A percentile compares a stretch with the other conserved stretches of the same genome.
Evolutionary conservation across 208 protist species (phyloP).

Genomic region (Trypanosoma congolense): DNA sequence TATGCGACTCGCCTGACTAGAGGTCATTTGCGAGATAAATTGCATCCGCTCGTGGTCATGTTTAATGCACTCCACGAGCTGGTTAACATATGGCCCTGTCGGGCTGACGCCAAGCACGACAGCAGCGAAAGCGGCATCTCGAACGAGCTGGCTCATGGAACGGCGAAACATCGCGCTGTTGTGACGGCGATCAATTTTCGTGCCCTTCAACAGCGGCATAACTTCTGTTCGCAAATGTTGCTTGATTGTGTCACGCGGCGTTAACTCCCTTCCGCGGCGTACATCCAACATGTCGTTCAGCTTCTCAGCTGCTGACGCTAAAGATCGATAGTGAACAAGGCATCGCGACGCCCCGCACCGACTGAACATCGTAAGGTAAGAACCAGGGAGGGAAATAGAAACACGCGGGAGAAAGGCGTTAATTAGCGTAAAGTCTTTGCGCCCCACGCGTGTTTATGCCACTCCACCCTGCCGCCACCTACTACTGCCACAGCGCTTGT

Average conservation of each 20-base stretch:
- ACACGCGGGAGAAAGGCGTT: no score
- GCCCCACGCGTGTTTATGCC: no score
- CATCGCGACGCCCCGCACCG: slow-evolving; percentile 3
- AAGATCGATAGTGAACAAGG: slow-evolving; percentile 12
- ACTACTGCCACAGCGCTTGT: no score
- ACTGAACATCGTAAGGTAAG: slow-evolving; percentile 12
- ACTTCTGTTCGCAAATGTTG: slow-evolving; percentile 53
- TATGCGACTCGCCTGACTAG: slow-evolving; percentile 69
- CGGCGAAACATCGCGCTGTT: slow-evolving; percentile 43
- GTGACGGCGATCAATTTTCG: slow-evolving; percentile 49
- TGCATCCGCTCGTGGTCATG: slow-evolving; percentile 68
- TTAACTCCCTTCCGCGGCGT: slow-evolving; percentile 17
- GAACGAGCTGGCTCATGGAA: slow-evolving; percentile 56
- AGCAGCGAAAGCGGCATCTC: slow-evolving; percentile 72
- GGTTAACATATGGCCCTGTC: slow-evolving; percentile 40
- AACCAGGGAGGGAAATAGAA: slow-evolving; percentile 1
- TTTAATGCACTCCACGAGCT: slow-evolving; percentile 54
- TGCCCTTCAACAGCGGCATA: slow-evolving; percentile 61
- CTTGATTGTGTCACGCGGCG: slow-evolving; percentile 40
- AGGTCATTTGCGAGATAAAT: slow-evolving; percentile 70
- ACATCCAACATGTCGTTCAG: slow-evolving; percentile 65
- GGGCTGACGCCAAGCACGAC: slow-evolving; percentile 48
- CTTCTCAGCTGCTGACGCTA: slow-evolving; percentile 17
- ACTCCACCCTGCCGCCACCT: no score
- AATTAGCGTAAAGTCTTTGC: no score